phyloP scores from a whole-genome alignment of 768 basidiomycete genomes.

The Coprinopsis marcescibilis region DNA sequence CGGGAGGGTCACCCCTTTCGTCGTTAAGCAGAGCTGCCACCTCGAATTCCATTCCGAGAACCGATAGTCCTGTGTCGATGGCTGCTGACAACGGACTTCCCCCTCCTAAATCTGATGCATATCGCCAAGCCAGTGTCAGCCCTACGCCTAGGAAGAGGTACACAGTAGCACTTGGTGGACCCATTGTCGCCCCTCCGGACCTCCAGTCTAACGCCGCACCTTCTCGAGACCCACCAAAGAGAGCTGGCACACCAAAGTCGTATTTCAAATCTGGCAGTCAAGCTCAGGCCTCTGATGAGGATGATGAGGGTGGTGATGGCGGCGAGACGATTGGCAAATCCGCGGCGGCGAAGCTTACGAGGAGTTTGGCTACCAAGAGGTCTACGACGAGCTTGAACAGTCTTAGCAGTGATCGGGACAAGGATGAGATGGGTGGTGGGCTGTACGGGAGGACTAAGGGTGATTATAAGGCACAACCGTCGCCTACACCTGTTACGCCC shows the following conservation, averaged over 20 bases:
- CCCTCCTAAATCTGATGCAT: slow-evolving; percentile 30
- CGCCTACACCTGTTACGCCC: slow-evolving; percentile 13
- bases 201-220: slow-evolving; percentile 11
- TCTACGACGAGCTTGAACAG: slow-evolving; percentile 14
- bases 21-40: not conserved
- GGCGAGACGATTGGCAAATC: slow-evolving; percentile 60
- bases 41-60: slow-evolving; percentile 9
- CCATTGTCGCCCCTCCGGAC: slow-evolving; percentile 45
- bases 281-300: slow-evolving; percentile 15
- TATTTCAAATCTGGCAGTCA: slow-evolving; percentile 7
- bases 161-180: slow-evolving; percentile 77
- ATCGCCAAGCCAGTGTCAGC: slow-evolving; percentile 52
- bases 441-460: not conserved
- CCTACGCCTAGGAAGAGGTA: slow-evolving; percentile 75
- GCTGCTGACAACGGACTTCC: slow-evolving; percentile 32
- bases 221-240: slow-evolving; percentile 8
- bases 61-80: slow-evolving; percentile 18
- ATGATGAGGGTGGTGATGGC: slow-evolving; percentile 32
- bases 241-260: slow-evolving; percentile 14
- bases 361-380: slow-evolving; percentile 11
- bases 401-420: not conserved
- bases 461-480: not conserved
- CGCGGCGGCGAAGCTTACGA: slow-evolving; percentile 28
- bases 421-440: not conserved
- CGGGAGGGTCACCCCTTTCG: not conserved